These are phyloP conservation scores for Flaveria sonorensis DNA, from an alignment of 129 eudicot species.

Conservation along the genomic window DNA sequence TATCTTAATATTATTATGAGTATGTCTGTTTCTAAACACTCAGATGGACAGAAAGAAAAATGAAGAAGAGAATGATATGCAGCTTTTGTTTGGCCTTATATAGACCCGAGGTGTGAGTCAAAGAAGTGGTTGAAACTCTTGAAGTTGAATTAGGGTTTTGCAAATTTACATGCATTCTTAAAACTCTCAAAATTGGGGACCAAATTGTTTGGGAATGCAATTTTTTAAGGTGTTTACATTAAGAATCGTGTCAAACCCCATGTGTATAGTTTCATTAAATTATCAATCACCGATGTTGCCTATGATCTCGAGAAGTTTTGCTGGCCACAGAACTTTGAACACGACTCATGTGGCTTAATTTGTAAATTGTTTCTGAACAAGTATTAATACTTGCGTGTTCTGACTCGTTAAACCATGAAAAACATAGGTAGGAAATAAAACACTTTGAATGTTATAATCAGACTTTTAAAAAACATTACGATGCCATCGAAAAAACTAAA, in stretches of 20 bases:
- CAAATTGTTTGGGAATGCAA: constrained; percentile 34
- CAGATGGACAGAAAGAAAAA: constrained; percentile 27
- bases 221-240: constrained; percentile 32
- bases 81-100: constrained; percentile 37
- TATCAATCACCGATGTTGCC: constrained; percentile 39
- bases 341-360: neutral
- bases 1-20: constrained; percentile 1
- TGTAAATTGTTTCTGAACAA: neutral
- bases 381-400: too few relatives aligned
- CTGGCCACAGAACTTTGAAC: constrained; percentile 35
- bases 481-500: too few relatives aligned
- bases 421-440: too few relatives aligned
- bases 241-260: constrained; percentile 57
- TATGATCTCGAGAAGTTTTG: constrained; percentile 51
- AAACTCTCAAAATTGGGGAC: constrained; percentile 42
- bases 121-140: constrained; percentile 38
- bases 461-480: too few relatives aligned
- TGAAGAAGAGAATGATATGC: constrained; percentile 36
- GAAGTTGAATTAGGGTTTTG: constrained; percentile 22
- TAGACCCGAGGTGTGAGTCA: constrained; percentile 40
- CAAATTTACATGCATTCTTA: constrained; percentile 35
- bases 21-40: constrained; percentile 33
- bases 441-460: too few relatives aligned
- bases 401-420: too few relatives aligned
- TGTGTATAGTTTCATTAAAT: constrained; percentile 49